Conservation (phyloP, 2,329 filamentous ascomycete genomes). For the Emmonsia crescens region DNA sequence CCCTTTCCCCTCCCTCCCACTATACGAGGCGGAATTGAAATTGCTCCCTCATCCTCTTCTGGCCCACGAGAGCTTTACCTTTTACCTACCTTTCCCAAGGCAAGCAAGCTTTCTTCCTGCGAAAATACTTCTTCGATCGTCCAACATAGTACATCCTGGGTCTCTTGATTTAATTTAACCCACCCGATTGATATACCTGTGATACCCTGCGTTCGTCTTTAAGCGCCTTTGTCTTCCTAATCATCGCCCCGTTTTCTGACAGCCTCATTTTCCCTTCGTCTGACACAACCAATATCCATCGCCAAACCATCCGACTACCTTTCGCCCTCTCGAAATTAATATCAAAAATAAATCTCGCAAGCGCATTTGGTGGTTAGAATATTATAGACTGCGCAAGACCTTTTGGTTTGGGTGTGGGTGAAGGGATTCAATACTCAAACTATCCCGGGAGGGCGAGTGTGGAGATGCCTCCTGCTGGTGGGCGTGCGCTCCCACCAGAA, state of each 20-base stretch:
- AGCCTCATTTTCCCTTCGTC: background rate
- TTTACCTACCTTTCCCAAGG: background rate
- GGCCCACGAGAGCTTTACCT: background rate
- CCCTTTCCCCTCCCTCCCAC: background rate
- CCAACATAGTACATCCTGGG: background rate
- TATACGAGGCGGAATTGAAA: conserved; percentile 1
- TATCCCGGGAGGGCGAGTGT: conserved; percentile 1
- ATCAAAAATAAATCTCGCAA: background rate
- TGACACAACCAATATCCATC: background rate
- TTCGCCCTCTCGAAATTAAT: background rate
- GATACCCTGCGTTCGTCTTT: background rate
- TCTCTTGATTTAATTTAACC: background rate
- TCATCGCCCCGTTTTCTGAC: background rate
- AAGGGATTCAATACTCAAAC: conserved; percentile 1
- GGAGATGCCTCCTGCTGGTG: conserved; percentile 32
- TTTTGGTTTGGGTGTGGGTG: conserved; percentile 4
- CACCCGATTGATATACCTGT: background rate
- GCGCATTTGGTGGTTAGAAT: background rate
- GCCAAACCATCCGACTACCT: background rate
- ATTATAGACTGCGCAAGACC: background rate
- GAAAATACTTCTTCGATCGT: background rate
- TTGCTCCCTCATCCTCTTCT: background rate
- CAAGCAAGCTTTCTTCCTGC: background rate
- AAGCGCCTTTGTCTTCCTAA: background rate
- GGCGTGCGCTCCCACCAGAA: conserved; percentile 30